Percentiles rank a stretch among this genome's conserved stretches.
These are phyloP conservation scores for Candida patagonica DNA, from an alignment of 805 yeast genomes.

Conservation along the genomic window DNA sequence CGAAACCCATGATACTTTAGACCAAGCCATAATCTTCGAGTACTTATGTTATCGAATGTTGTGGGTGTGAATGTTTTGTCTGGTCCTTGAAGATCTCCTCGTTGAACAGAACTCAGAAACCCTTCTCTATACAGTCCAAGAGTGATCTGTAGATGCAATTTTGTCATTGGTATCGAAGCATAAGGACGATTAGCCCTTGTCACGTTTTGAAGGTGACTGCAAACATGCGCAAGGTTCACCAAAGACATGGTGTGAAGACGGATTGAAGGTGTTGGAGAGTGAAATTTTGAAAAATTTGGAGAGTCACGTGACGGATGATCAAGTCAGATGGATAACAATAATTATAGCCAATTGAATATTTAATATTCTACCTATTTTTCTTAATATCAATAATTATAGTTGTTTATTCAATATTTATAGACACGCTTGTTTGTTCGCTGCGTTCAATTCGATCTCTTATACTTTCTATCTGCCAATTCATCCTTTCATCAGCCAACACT, in stretches of 20 bases:
- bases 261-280: neutral
- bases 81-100: constrained; percentile 81
- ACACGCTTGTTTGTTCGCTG: no score
- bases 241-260: constrained; percentile 54
- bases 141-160: constrained; percentile 74
- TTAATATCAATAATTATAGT: neutral
- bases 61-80: constrained; percentile 50
- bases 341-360: no score
- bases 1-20: constrained; percentile 75
- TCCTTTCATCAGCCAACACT: no score
- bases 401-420: no score
- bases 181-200: constrained; percentile 61
- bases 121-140: constrained; percentile 86
- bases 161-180: constrained; percentile 76
- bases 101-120: constrained; percentile 70
- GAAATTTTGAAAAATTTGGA: neutral
- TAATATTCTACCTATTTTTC: neutral
- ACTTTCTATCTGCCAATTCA: no score
- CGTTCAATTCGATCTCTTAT: no score
- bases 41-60: constrained; percentile 77
- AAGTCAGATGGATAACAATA: neutral
- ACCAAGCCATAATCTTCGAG: constrained; percentile 86
- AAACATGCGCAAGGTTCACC: constrained; percentile 71
- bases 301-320: neutral
- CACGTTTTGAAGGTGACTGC: constrained; percentile 86